phyloP scores from a whole-genome alignment of 2,329 filamentous ascomycete species.

The Fusarium sp. region DNA sequence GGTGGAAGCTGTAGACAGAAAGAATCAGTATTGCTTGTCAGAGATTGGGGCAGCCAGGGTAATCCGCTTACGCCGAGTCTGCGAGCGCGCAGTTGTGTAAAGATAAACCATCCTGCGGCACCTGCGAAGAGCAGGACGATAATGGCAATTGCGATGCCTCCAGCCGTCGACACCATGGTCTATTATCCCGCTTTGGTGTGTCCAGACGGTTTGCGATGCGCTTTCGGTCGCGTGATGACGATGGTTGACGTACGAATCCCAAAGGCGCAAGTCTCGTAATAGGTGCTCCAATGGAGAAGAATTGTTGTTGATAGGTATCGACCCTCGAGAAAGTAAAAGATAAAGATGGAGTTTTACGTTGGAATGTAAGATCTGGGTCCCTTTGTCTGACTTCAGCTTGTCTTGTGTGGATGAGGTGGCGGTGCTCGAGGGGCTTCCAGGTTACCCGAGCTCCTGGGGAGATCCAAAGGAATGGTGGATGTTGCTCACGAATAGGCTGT shows the following conservation, averaged over 20 bases:
- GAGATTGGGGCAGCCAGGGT: background rate
- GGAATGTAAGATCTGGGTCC: background rate
- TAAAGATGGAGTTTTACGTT: background rate
- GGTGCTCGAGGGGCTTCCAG: slow-evolving; percentile 20
- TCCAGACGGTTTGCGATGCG: slow-evolving; percentile 19
- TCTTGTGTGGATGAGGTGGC: slow-evolving; percentile 32
- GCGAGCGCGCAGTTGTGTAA: slow-evolving; percentile 77
- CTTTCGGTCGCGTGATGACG: slow-evolving; percentile 22
- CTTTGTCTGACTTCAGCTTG: slow-evolving; percentile 18
- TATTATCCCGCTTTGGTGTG: slow-evolving; percentile 8
- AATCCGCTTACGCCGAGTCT: slow-evolving; percentile 71
- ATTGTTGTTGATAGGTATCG: background rate
- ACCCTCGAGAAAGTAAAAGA: background rate
- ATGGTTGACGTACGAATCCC: background rate
- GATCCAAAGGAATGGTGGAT: slow-evolving; percentile 6
- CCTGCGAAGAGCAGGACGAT: slow-evolving; percentile 69
- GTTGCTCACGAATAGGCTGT: slow-evolving; percentile 11
- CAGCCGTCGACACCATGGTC: slow-evolving; percentile 68
- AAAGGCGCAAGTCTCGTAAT: slow-evolving; percentile 9
- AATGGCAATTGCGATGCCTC: slow-evolving; percentile 79
- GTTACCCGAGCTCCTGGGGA: slow-evolving; percentile 14
- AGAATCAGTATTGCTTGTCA: slow-evolving; percentile 18
- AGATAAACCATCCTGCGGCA: slow-evolving; percentile 75
- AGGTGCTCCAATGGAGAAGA: background rate
- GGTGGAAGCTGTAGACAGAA: slow-evolving; percentile 70